Percentiles rank a stretch among this genome's conserved stretches.
Evolutionary conservation across 2,329 filamentous ascomycete species (phyloP).

Genomic region (Stemphylium lycopersici): DNA sequence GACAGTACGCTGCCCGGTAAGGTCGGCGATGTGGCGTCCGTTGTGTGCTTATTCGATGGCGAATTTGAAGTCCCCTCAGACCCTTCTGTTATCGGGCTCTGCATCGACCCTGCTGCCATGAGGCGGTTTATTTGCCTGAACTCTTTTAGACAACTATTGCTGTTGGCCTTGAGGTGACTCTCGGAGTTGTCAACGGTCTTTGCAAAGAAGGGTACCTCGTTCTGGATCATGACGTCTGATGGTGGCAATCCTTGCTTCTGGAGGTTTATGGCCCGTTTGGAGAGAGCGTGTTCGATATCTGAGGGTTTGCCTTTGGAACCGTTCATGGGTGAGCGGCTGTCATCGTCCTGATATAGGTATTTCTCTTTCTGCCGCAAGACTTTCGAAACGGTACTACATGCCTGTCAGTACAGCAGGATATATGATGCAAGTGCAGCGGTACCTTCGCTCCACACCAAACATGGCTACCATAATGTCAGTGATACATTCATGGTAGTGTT

Average conservation of each 20-base stretch:
- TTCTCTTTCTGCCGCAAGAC: constrained; percentile 94
- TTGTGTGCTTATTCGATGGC: constrained; percentile 65
- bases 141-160: constrained; percentile 84
- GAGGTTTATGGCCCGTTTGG: constrained; percentile 84
- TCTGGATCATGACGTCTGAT: constrained; percentile 79
- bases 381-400: constrained; percentile 91
- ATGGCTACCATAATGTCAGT: constrained; percentile 63
- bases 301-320: constrained; percentile 83
- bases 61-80: constrained; percentile 66
- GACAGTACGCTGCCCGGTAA: constrained; percentile 73
- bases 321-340: constrained; percentile 78
- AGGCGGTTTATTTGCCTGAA: constrained; percentile 89
- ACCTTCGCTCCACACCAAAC: constrained; percentile 98
- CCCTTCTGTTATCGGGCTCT: constrained; percentile 67
- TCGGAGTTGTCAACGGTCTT: constrained; percentile 74
- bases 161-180: constrained; percentile 72
- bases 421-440: constrained; percentile 35
- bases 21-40: constrained; percentile 71
- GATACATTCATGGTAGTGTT: not conserved
- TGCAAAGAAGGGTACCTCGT: constrained; percentile 83
- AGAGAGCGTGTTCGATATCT: constrained; percentile 88
- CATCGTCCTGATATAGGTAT: constrained; percentile 83
- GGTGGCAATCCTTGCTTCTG: constrained; percentile 76
- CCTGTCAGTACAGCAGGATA: constrained; percentile 22
- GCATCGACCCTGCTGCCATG: constrained; percentile 60